phyloP scores from a whole-genome alignment of 495 filamentous ascomycete genomes.

The Chaetomium cochliodes region DNA sequence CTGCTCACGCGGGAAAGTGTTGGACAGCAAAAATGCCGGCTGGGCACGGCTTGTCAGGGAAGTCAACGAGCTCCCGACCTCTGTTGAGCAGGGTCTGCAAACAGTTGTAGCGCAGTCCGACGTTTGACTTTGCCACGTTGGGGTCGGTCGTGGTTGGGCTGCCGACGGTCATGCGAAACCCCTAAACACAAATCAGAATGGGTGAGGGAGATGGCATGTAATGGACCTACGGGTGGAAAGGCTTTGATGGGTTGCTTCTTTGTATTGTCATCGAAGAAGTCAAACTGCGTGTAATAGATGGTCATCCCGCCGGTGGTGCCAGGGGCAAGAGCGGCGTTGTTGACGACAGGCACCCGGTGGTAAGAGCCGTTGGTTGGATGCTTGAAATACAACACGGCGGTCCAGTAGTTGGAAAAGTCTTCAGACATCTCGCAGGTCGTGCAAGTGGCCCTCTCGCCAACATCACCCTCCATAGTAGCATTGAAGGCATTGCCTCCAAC shows the following conservation, averaged over 20 bases:
- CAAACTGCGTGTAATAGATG: constrained; percentile 39
- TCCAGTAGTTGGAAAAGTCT: constrained; percentile 46
- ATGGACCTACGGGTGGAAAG: too few species aligned
- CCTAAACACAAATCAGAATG: constrained; percentile 11
- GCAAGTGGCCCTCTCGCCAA: constrained; percentile 11
- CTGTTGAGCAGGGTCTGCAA: too few species aligned
- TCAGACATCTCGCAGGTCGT: constrained; percentile 28
- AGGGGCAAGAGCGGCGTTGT: constrained; percentile 35
- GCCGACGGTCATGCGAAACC: constrained; percentile 35
- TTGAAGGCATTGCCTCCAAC: constrained; percentile 9
- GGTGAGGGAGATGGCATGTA: too few species aligned
- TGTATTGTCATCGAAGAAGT: too few species aligned
- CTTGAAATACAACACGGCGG: constrained; percentile 36
- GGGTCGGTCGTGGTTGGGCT: constrained; percentile 20
- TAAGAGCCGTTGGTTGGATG: constrained; percentile 37
- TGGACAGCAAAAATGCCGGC: constrained; percentile 39
- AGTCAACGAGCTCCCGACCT: constrained; percentile 11
- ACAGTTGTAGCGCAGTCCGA: too few species aligned
- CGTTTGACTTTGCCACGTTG: too few species aligned
- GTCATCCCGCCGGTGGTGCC: constrained; percentile 40
- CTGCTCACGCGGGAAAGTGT: constrained; percentile 29
- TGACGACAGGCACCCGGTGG: constrained; percentile 40
- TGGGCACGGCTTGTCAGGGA: constrained; percentile 30
- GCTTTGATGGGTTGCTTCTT: too few species aligned
- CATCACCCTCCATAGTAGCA: constrained; percentile 1